These are phyloP conservation scores for Termitomyces sp. DNA, from an alignment of 768 basidiomycete species.

Conservation along the genomic window DNA sequence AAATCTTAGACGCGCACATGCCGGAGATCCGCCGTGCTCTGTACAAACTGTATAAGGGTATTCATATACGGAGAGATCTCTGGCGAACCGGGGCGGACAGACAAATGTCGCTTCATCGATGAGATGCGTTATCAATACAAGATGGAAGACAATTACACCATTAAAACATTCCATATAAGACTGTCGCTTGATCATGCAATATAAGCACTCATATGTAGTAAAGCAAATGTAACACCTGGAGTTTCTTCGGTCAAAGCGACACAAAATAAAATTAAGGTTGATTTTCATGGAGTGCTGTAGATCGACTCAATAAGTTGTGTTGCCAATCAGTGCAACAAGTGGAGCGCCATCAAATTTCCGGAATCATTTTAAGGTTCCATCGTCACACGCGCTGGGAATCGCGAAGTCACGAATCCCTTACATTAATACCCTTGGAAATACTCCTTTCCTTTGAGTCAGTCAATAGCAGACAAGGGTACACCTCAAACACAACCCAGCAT, in stretches of 20 bases:
- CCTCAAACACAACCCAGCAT: not conserved
- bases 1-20: slow-evolving; percentile 68
- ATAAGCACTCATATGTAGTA: not conserved
- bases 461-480: not conserved
- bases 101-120: not conserved
- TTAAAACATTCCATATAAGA: too few relatives aligned
- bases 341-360: not conserved
- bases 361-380: not conserved
- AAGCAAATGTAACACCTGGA: not conserved
- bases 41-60: slow-evolving; percentile 74
- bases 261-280: not conserved
- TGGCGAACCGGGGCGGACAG: slow-evolving; percentile 27
- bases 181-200: not conserved
- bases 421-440: not conserved
- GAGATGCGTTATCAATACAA: not conserved
- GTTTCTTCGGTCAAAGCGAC: not conserved
- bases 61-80: slow-evolving; percentile 67
- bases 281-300: not conserved
- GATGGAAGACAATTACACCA: not conserved
- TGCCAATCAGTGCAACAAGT: not conserved
- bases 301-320: not conserved
- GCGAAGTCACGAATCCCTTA: not conserved
- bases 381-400: too few relatives aligned
- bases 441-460: not conserved
- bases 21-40: slow-evolving; percentile 81